Evolutionary conservation across 495 filamentous ascomycete species (phyloP), one percentile per base, ranked within the genome.

Genomic region (Hypomontagnella submonticulosa): DNA sequence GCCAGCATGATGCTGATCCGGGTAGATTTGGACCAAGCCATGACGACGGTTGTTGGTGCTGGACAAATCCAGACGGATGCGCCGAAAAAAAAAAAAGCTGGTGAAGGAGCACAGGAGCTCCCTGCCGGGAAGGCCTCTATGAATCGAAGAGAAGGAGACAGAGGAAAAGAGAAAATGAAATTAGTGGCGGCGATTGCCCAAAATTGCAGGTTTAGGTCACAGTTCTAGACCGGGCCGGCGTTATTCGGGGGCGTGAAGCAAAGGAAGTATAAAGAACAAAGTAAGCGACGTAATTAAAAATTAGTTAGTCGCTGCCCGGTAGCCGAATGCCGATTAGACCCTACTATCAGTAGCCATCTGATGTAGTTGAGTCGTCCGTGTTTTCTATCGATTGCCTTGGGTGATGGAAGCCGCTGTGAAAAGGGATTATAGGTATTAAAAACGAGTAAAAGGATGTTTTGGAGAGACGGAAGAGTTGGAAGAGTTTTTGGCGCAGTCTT

Each of bases 21-120:
- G 66, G 88, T 90, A 42, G 91, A 91, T 75, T 98, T 98, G 54
- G 94, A 96, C 80, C 93, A 89, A 55, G 83, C 92, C 96, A 98
- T 97, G 36, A 20, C 64, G 56, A 23, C 57, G 57, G 37, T 61
- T 38, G 18, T 46, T 53, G 34, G 36, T 27, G 44, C 20, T 40
- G 23, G 13, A 12, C 57, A 42, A 27, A 34, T 58, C 67, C 41
- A 55, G 27, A 42, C 1, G 13, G 5, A 18, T 42, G 18, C 15
- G 42, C 19, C 4, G 19, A 48, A 8, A 4, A 27, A 48, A 8
- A 4, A 27, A 41, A 47, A 3, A 32, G 40, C 27, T 30, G 41
- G 33, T 15, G 55, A 46, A 59, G 57, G 54, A 41, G 41, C 34
- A 42, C 27, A 23, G 9, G 23, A 36, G 23, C 36, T 49, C 42